A percentile compares a stretch with the other conserved stretches of the same genome.
phyloP scores from a whole-genome alignment of 192 early-diverging fungal species.

The Coemansia sp. region DNA sequence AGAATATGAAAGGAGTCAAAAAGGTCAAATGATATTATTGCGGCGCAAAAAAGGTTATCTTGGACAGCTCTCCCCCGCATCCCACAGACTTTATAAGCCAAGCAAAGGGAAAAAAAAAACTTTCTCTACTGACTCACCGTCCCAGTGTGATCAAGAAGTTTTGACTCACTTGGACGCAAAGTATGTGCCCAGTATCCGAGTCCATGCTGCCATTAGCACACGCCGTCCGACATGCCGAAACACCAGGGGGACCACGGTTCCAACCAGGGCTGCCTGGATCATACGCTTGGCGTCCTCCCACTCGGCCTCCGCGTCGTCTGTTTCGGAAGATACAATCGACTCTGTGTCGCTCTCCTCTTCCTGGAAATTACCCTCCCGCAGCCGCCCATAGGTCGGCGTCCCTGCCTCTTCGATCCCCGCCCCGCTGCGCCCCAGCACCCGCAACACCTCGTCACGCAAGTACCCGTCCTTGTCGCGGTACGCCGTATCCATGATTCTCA shows the following conservation, averaged over 20 bases:
- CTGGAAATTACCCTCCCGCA: conserved; percentile 16
- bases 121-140: background rate
- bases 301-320: conserved; percentile 14
- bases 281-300: conserved; percentile 45
- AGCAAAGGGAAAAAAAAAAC: background rate
- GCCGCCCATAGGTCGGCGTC: conserved; percentile 8
- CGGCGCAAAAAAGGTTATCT: too few species aligned
- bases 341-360: background rate
- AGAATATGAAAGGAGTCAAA: too few species aligned
- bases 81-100: too few species aligned
- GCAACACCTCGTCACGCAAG: conserved; percentile 35
- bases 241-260: conserved; percentile 31
- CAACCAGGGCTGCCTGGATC: conserved; percentile 33
- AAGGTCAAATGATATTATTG: too few species aligned
- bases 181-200: conserved; percentile 21
- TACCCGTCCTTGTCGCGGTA: conserved; percentile 43
- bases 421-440: conserved; percentile 31
- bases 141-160: too few species aligned
- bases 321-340: background rate
- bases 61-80: too few species aligned
- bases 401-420: background rate
- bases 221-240: conserved; percentile 36
- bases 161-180: conserved; percentile 2
- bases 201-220: conserved; percentile 32
- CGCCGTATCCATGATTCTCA: conserved; percentile 34